Percentiles rank a stretch among this genome's conserved stretches.
Conservation (phyloP, 2,329 filamentous ascomycete species). For the Aureobasidium leucospermi region DNA sequence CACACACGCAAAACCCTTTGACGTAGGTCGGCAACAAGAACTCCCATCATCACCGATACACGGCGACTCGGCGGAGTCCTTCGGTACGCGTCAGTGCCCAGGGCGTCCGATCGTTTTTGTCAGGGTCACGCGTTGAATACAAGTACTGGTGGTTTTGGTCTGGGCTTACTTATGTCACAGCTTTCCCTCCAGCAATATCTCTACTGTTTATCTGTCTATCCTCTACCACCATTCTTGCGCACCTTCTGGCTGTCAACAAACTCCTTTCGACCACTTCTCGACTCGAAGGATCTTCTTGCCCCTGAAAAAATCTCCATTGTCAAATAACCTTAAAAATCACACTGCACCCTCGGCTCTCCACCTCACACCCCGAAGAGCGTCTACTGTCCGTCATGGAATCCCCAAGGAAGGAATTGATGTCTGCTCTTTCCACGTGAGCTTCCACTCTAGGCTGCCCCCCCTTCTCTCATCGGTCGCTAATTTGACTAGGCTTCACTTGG, state of each 20-base stretch:
- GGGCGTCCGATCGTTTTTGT: constrained; percentile 3
- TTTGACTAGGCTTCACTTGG: constrained; percentile 26
- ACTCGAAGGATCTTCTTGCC: neutral
- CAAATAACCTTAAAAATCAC: constrained; percentile 9
- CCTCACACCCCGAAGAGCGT: constrained; percentile 1
- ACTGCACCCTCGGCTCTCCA: constrained; percentile 13
- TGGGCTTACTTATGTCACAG: constrained; percentile 14
- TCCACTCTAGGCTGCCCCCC: neutral
- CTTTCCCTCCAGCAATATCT: constrained; percentile 2
- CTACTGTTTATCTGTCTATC: neutral
- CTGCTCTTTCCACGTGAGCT: constrained; percentile 41
- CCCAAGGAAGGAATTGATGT: constrained; percentile 38
- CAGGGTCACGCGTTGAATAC: constrained; percentile 3
- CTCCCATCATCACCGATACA: neutral
- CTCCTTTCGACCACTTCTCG: neutral
- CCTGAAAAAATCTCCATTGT: constrained; percentile 2
- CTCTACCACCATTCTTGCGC: neutral
- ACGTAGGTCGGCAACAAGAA: constrained; percentile 7
- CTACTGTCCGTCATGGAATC: constrained; percentile 26
- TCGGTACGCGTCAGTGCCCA: constrained; percentile 13
- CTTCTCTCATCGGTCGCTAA: constrained; percentile 17
- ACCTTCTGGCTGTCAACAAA: neutral
- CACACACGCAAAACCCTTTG: neutral
- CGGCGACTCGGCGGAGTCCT: constrained; percentile 10
- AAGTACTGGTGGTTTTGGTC: constrained; percentile 6